Base-by-base conservation (phyloP, 805 yeast genomes). In the Cyberlindnera japonica region DNA sequence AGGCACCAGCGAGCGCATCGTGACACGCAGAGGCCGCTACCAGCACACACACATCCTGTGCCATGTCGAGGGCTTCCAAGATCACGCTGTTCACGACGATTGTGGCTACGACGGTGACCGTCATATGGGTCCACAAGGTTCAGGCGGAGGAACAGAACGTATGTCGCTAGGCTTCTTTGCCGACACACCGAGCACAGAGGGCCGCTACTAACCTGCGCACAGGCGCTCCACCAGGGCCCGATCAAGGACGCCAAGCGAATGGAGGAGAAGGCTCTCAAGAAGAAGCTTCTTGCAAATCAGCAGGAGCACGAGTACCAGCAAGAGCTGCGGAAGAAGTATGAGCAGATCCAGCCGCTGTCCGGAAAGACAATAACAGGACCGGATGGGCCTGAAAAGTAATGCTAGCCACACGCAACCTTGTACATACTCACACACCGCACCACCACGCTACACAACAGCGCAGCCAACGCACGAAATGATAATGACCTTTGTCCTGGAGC, bases 51-150 rank as follows among this genome's bases (percentile, higher is more conserved):
- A 21, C 23, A 35, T 25, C 25, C 13, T 9, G 11, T 5, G 21
- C 6, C 14, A 86, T 87, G 96, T 85, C 95, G 22, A 74, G 83
- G 37, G 86, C 90, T 2, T 79, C 95, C 25, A 87, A 83, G 59
- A 62, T 81, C 22, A 87, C 95, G 3, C 71, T 87, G 29, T 89
- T 75, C 0, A 49, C 72, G 11, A 71, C 87, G 13, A 67, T 78
- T 19, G 51, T 71, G 1, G 64, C 77, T 36, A 78, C 87, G 3
- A 77, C 68, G 0, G 74, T 71, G 2, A 73, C 93, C 0, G 78
- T 82, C 16, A 61, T 74, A 5, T 84, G 81, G 56, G 91, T 87
- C 32, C 85, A 82, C 61, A 71, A 71, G 42, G 71, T 82, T 32
- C 95, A 88, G 51, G 74, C 74, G 27, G 63, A 73, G 46, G 95